These are phyloP conservation scores for Thielaviopsis euricoi DNA, from an alignment of 2,329 filamentous ascomycete species.

Conservation along the genomic window DNA sequence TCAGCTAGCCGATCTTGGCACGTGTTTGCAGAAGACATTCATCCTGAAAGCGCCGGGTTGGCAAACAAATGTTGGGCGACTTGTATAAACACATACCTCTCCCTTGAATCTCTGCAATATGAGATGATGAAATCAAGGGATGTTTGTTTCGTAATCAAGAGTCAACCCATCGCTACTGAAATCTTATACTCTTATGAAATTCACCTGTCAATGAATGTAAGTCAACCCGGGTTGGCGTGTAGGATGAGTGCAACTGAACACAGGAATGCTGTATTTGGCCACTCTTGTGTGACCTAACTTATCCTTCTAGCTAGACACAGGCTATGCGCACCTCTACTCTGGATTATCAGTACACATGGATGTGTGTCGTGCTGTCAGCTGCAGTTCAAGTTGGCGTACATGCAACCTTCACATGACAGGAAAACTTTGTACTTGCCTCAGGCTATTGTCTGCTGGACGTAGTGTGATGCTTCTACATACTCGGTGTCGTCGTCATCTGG, in stretches of 20 bases:
- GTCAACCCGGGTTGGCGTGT: not conserved
- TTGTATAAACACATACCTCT: not conserved
- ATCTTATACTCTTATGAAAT: not conserved
- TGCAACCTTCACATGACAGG: not conserved
- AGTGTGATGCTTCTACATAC: not conserved
- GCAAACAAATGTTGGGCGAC: not conserved
- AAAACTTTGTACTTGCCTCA: not conserved
- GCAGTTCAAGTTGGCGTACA: not conserved
- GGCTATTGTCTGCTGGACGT: not conserved
- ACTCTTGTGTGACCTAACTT: not conserved
- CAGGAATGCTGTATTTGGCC: not conserved
- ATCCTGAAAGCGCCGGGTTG: not conserved
- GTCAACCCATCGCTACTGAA: no score
- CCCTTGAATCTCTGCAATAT: not conserved
- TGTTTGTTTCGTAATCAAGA: not conserved
- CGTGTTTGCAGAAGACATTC: not conserved
- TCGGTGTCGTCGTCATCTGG: not conserved
- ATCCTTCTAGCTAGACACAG: not conserved
- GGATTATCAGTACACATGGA: no score
- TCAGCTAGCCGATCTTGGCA: not conserved
- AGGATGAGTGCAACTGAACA: not conserved
- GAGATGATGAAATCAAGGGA: not conserved
- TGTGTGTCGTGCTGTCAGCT: not conserved
- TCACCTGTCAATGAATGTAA: not conserved
- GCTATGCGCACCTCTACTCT: not conserved